Evolutionary conservation across 768 basidiomycete genomes (phyloP).

Genomic region (Lactarius hatsudake): DNA sequence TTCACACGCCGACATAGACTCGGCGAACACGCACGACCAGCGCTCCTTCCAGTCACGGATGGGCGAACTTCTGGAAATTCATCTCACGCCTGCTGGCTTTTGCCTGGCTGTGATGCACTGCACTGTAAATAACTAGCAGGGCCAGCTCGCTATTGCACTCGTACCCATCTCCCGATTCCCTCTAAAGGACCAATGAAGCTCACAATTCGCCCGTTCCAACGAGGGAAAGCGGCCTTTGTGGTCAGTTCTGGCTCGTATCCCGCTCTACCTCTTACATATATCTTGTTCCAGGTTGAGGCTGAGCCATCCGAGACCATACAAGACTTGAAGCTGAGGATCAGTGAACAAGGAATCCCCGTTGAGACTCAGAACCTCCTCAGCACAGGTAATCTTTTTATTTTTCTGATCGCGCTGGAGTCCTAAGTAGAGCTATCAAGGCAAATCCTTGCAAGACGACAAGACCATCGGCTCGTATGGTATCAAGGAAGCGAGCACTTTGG

Average conservation of each 20-base stretch:
- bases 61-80: neutral
- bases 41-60: neutral
- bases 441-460: constrained; percentile 85
- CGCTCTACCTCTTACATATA: neutral
- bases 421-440: constrained; percentile 52
- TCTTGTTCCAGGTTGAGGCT: constrained; percentile 62
- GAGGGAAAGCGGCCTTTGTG: constrained; percentile 68
- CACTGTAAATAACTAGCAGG: neutral
- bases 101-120: neutral
- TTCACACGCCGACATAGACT: neutral
- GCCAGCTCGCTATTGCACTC: neutral
- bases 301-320: constrained; percentile 73
- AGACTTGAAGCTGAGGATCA: constrained; percentile 81
- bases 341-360: constrained; percentile 66
- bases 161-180: neutral
- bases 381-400: constrained; percentile 56
- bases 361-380: constrained; percentile 91
- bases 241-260: constrained; percentile 38
- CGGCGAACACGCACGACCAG: neutral
- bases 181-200: constrained; percentile 64
- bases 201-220: constrained; percentile 91
- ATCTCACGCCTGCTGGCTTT: constrained; percentile 2
- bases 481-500: constrained; percentile 97
- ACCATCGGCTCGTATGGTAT: constrained; percentile 83
- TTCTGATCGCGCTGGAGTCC: constrained; percentile 18